Evolutionary conservation across 306 rosid genomes (phyloP), one percentile per base, ranked within the genome.

Genomic region (Inga laurina): DNA sequence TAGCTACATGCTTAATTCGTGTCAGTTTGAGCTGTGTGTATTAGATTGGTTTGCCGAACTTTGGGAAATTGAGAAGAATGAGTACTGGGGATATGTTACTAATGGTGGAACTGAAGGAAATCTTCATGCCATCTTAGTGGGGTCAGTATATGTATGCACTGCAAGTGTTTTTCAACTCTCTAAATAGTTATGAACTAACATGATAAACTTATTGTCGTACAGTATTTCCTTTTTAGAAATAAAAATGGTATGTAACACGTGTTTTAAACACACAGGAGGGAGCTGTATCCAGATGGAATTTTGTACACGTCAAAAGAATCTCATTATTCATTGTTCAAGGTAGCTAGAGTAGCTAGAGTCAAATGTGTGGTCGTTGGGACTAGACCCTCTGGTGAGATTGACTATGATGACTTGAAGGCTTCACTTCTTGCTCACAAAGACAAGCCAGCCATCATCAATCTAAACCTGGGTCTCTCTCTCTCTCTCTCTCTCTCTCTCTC

Each of bases 1-100:
- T 16, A 51, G 57, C 19, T 51, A 51, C 57, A 51, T 15, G 57
- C 57, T 51, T 51, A 51, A 16, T 51, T 51, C 57, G 21, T 51
- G 1, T 51, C 7, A 51, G 8, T 51, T 51, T 51, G 57, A 51
- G 57, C 89, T 89, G 3, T 91, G 90, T 10, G 92, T 91, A 16
- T 82, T 91, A 18, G 92, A 91, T 76, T 91, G 94, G 92, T 91
- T 91, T 84, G 92, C 94, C 52, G 78, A 90, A 3, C 74, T 91
- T 7, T 91, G 94, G 65, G 94, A 91, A 72, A 86, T 91, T 4
- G 90, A 89, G 82, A 89, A 89, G 79, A 80, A 46, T 12, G 85
- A 89, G 66, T 89, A 89, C 41, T 91, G 92, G 91, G 92, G 92
- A 11, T 89, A 91, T 85, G 85, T 89, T 32, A 89, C 92, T 5